These are phyloP conservation scores for Rhamnella rubrinervis DNA, from an alignment of 331 rosid species.

Conservation along the genomic window DNA sequence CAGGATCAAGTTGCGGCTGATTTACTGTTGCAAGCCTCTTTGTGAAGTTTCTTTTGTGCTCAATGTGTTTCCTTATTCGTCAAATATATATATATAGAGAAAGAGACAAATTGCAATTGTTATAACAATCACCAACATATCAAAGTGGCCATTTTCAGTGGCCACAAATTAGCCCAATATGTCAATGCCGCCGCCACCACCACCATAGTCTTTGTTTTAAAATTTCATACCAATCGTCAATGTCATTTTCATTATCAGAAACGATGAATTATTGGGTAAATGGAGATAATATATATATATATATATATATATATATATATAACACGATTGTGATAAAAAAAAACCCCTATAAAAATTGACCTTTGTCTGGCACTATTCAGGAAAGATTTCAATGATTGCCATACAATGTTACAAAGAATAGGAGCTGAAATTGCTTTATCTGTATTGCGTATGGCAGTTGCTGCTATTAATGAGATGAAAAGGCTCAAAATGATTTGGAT, in stretches of 20 bases:
- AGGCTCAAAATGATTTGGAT: conserved; percentile 25
- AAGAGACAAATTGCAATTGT: conserved; percentile 22
- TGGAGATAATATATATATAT: too few species aligned
- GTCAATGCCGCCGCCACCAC: conserved; percentile 26
- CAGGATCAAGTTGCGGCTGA: too few species aligned
- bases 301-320: too few species aligned
- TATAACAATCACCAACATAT: conserved; percentile 12
- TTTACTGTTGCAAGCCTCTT: too few species aligned
- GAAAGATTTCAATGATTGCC: too few species aligned
- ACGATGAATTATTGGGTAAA: conserved; percentile 20
- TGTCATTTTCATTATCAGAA: conserved; percentile 26
- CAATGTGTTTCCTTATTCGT: too few species aligned
- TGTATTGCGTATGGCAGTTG: conserved; percentile 11
- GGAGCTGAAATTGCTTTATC: conserved; percentile 34
- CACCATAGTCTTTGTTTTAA: not conserved
- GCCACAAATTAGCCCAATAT: conserved; percentile 2
- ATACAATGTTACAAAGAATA: conserved; percentile 30
- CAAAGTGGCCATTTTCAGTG: conserved; percentile 31
- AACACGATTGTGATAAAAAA: not conserved
- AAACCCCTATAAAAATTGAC: too few species aligned
- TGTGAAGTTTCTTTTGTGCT: too few species aligned
- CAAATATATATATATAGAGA: too few species aligned
- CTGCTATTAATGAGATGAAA: conserved; percentile 29
- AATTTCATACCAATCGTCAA: conserved; percentile 10
- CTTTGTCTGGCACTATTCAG: too few species aligned